Evolutionary conservation across 345 rosid species (phyloP), one percentile per base, ranked within the genome.

Genomic region (Aethionema arabicum): DNA sequence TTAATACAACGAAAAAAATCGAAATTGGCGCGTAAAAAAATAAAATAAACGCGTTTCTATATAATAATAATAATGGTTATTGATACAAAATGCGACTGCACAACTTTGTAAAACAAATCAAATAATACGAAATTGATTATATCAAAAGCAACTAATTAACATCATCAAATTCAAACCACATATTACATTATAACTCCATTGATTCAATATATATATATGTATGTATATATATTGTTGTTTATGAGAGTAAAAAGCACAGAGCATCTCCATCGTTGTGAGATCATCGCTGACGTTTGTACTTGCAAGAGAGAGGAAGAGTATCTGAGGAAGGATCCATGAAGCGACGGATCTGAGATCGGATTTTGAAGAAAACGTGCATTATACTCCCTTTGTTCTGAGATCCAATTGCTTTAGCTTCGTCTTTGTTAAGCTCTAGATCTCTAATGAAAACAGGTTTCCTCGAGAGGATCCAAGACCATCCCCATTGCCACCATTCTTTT

Each of bases 371-470:
- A 31, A 92, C 89, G 72, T 92, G 96, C 59, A 79, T 77, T 93
- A 85, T 76, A 78, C 93, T 92, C 16, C 96, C 98, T 58, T 72
- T 81, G 77, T 56, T 79, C 30, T 82, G 85, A 57, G 67, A 76
- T 0, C 90, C 96, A 5, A 89, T 78, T 5, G 70, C 47, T 42
- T 52, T 77, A 3, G 86, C 77, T 67, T 86, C 96, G 30, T 85
- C 96, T 64, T 83, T 88, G 68, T 86, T 85, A 77, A 86, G 76
- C 63, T 91, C 96, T 35, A 88, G 96, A 78, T 91, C 98, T 56
- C 79, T 54, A 0, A 88, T 90, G 61, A 91, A 86, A 0, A 69
- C 29, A 2, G 92, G 92, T 55, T 83, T 91, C 59, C 79, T 76
- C 5, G 95, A 82, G 11, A 92, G 76, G 73, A 92, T 72, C 96